Base-by-base conservation (phyloP, 306 rosid species). In the Delonix regia region DNA sequence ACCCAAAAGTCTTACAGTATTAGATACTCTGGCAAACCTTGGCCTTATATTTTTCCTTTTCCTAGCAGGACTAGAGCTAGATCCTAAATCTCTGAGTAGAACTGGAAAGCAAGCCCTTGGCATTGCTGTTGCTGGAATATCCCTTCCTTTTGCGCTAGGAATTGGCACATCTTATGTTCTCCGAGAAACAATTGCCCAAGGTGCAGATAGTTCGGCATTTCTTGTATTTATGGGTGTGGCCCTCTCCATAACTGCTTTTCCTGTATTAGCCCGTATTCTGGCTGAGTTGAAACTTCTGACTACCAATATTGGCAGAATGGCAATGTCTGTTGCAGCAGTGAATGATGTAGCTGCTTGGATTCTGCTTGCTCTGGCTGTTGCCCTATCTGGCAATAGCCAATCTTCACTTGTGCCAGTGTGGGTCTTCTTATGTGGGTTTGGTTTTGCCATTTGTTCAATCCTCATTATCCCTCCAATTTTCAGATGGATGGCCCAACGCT, bases 281-380 rank as follows among this genome's bases (percentile, higher is more conserved):
- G 97, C 98, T 0, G 98, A 94, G 89, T 83, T 94, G 71, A 94
- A 89, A 83, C 97, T 94, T 53, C 79, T 94, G 66, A 94, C 98
- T n/a, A 92, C 97, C 47, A 83, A 84, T 57, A 78, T 90, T 62
- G 98, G 98, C 4, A 76, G 87, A 81, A 75, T 87, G 80, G 98
- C 98, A 22, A 92, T 94, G 97, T 90, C 98, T 11, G 98, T 97
- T 41, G 98, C 98, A 33, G 98, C 98, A 69, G 88, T 94, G 34
- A 94, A 94, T 28, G 98, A 94, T 41, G 87, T 92, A 69, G 96
- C 91, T 34, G 98, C 98, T 22, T 94, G 98, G 98, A 84, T 94
- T 81, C 85, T 94, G 64, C 98, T 94, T 80, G 98, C 98, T 36
- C 87, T 92, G 28, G 97, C 97, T 73, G 76, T 94, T 75, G 90